Evolutionary conservation across 2,329 filamentous ascomycete genomes (phyloP).

Genomic region (Ceratocystis destructans): DNA sequence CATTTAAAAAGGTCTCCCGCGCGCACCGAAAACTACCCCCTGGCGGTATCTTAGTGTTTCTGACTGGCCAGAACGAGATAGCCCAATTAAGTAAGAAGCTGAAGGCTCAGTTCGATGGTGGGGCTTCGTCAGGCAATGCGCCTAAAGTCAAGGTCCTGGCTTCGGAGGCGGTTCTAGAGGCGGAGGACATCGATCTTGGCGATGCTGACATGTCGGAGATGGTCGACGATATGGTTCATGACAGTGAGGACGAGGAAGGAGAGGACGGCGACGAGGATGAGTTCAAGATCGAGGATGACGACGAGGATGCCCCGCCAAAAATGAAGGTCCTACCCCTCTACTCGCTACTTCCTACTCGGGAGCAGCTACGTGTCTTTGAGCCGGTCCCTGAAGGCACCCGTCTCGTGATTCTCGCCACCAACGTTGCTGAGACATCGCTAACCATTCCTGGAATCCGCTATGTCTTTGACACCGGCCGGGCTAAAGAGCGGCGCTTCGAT

Average conservation of each 20-base stretch:
- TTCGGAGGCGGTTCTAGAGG: constrained; percentile 63
- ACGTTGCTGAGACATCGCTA: constrained; percentile 91
- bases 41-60: constrained; percentile 82
- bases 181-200: constrained; percentile 77
- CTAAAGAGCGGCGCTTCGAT: constrained; percentile 86
- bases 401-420: constrained; percentile 81
- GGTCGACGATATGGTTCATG: constrained; percentile 43
- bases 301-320: constrained; percentile 42
- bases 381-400: constrained; percentile 68
- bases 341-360: constrained; percentile 76
- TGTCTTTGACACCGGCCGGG: constrained; percentile 86
- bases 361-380: constrained; percentile 85
- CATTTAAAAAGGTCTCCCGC: constrained; percentile 70
- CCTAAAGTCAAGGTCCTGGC: constrained; percentile 63
- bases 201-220: constrained; percentile 41
- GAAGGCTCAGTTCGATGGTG: constrained; percentile 50
- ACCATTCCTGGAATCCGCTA: constrained; percentile 93
- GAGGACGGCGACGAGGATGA: constrained; percentile 48
- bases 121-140: constrained; percentile 41
- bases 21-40: constrained; percentile 83
- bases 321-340: constrained; percentile 90
- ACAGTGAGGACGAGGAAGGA: constrained; percentile 45
- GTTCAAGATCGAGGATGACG: constrained; percentile 53
- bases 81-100: constrained; percentile 65
- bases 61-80: constrained; percentile 92